Evolutionary conservation across 2,329 filamentous ascomycete species (phyloP).

Genomic region (Pseudogymnoascus sp.): DNA sequence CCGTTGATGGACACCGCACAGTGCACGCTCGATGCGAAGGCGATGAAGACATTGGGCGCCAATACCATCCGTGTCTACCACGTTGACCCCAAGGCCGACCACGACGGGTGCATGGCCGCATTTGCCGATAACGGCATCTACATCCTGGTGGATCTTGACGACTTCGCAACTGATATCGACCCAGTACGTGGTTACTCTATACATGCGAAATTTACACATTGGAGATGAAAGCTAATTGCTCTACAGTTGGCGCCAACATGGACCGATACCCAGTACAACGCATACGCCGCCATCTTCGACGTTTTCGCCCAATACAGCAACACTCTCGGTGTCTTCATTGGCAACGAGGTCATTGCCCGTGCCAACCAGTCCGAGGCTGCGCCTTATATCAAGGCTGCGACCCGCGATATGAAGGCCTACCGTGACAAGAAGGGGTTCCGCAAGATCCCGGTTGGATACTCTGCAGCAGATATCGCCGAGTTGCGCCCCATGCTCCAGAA

Average conservation of each 20-base stretch:
- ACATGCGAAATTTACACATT: background rate
- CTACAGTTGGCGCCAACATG: slow-evolving; percentile 54
- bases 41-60: slow-evolving; percentile 74
- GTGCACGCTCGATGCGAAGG: slow-evolving; percentile 64
- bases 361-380: slow-evolving; percentile 55
- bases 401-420: slow-evolving; percentile 76
- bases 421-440: slow-evolving; percentile 69
- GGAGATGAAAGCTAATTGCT: slow-evolving; percentile 15
- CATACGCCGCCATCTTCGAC: slow-evolving; percentile 67
- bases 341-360: slow-evolving; percentile 75
- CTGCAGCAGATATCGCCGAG: slow-evolving; percentile 73
- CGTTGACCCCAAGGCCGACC: slow-evolving; percentile 64
- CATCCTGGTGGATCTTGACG: slow-evolving; percentile 75
- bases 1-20: slow-evolving; percentile 70
- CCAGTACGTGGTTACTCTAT: slow-evolving; percentile 37
- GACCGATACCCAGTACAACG: slow-evolving; percentile 63
- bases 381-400: slow-evolving; percentile 76
- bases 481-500: slow-evolving; percentile 54
- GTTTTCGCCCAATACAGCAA: slow-evolving; percentile 72
- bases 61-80: slow-evolving; percentile 87
- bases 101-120: slow-evolving; percentile 72
- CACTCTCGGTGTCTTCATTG: slow-evolving; percentile 75
- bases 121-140: slow-evolving; percentile 79
- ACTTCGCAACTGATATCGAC: slow-evolving; percentile 61
- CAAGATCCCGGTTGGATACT: slow-evolving; percentile 78